Evolutionary conservation across 768 basidiomycete genomes (phyloP).

Genomic region (Phanerochaete sordida): DNA sequence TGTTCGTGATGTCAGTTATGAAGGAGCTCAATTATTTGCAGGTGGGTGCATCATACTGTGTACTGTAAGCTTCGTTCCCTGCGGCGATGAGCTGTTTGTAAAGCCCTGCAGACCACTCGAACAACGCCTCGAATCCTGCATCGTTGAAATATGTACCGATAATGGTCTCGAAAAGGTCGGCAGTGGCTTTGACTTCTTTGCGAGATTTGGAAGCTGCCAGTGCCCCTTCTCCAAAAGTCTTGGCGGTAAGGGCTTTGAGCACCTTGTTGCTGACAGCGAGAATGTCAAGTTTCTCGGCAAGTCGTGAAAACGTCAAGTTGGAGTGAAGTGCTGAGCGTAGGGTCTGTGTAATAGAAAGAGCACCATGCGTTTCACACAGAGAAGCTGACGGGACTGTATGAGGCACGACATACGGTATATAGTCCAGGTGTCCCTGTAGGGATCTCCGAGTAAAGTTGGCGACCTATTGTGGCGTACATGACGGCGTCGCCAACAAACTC

Average conservation of each 20-base stretch:
- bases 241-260: slow-evolving; percentile 17
- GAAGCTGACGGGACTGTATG: background rate
- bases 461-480: slow-evolving; percentile 40
- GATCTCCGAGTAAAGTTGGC: slow-evolving; percentile 31
- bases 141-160: slow-evolving; percentile 42
- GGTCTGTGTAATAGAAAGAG: slow-evolving; percentile 28
- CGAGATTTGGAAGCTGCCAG: slow-evolving; percentile 12
- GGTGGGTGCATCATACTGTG: slow-evolving; percentile 19
- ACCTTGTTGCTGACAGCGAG: slow-evolving; percentile 22
- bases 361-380: background rate
- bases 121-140: slow-evolving; percentile 33
- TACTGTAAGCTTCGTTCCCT: slow-evolving; percentile 26
- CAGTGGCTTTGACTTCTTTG: slow-evolving; percentile 33
- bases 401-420: slow-evolving; percentile 22
- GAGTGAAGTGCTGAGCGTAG: slow-evolving; percentile 23
- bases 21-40: too few species aligned
- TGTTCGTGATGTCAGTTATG: too few species aligned
- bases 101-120: slow-evolving; percentile 34
- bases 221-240: slow-evolving; percentile 23
- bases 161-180: slow-evolving; percentile 45
- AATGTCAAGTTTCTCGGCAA: slow-evolving; percentile 30
- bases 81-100: slow-evolving; percentile 35
- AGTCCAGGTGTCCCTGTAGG: slow-evolving; percentile 24
- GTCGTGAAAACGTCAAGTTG: slow-evolving; percentile 24
- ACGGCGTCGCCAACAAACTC: slow-evolving; percentile 48